Conservation (phyloP, 148 eudicot genomes). For the Nyssa sinensis region DNA sequence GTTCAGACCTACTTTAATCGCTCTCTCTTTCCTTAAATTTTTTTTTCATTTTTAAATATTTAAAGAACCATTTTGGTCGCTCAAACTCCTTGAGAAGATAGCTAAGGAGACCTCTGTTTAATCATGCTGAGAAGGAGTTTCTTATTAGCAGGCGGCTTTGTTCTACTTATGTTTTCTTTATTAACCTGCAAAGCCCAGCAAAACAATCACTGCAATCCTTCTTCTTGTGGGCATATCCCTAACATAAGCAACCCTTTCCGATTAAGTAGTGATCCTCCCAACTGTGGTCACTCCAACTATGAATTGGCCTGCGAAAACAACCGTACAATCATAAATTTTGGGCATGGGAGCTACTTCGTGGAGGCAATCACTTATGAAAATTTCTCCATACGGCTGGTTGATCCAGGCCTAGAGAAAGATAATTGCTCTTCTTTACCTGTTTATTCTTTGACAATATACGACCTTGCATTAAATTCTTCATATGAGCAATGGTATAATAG, state of each 20-base stretch:
- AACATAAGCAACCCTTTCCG: constrained; percentile 2
- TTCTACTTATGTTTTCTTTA: neutral
- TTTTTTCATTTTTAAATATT: no score
- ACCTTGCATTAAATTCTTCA: no score
- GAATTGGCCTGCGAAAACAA: neutral
- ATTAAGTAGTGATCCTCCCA: neutral
- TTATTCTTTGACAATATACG: neutral
- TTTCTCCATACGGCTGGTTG: neutral
- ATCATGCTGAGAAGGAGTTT: no score
- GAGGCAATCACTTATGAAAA: neutral
- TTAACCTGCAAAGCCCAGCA: neutral
- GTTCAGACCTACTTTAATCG: no score
- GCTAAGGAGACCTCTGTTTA: no score
- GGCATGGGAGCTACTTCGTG: neutral
- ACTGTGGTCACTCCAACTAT: neutral
- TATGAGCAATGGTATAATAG: no score
- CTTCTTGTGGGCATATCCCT: neutral
- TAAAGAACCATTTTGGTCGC: no score
- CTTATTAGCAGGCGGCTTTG: neutral
- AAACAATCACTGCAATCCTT: neutral
- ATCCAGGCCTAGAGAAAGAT: neutral
- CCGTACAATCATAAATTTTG: neutral
- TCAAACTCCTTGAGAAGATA: no score
- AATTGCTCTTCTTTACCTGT: neutral
- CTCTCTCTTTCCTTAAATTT: no score